phyloP scores from a whole-genome alignment of 495 filamentous ascomycete genomes.

The Staphylotrichum longicolle region DNA sequence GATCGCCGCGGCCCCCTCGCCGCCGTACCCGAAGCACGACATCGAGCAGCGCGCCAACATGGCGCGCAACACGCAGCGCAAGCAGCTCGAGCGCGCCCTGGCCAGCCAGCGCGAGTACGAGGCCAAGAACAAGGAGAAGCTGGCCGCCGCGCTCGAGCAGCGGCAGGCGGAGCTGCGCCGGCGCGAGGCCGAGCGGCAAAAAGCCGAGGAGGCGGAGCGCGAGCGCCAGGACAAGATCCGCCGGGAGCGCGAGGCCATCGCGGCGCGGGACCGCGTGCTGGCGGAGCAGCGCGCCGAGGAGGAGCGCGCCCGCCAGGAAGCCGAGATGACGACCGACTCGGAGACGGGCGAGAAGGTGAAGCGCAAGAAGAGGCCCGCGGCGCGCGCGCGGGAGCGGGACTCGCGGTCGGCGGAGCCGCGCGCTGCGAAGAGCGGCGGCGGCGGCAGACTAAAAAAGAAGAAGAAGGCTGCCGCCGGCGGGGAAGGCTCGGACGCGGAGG shows the following conservation, averaged over 20 bases:
- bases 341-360: slow-evolving; percentile 77
- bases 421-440: slow-evolving; percentile 12
- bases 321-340: slow-evolving; percentile 69
- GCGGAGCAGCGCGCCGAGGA: slow-evolving; percentile 70
- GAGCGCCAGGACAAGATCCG: slow-evolving; percentile 74
- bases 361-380: slow-evolving; percentile 64
- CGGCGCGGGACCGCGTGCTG: slow-evolving; percentile 68
- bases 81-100: slow-evolving; percentile 80
- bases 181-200: slow-evolving; percentile 62
- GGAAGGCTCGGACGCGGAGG: slow-evolving; percentile 13
- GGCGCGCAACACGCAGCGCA: slow-evolving; percentile 88
- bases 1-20: slow-evolving; percentile 76
- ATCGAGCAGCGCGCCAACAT: slow-evolving; percentile 95
- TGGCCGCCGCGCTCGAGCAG: slow-evolving; percentile 68
- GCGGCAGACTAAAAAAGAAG: slow-evolving; percentile 10
- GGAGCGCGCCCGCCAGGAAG: slow-evolving; percentile 63
- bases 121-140: slow-evolving; percentile 81
- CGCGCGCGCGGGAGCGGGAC: slow-evolving; percentile 15
- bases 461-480: slow-evolving; percentile 19
- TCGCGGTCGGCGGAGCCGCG: slow-evolving; percentile 19
- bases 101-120: slow-evolving; percentile 88
- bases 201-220: slow-evolving; percentile 61
- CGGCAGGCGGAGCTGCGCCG: slow-evolving; percentile 73
- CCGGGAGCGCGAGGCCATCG: slow-evolving; percentile 75
- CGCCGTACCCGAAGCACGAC: slow-evolving; percentile 85